Evolutionary conservation across 495 filamentous ascomycete genomes (phyloP).

Genomic region (Talaromyces ruber): DNA sequence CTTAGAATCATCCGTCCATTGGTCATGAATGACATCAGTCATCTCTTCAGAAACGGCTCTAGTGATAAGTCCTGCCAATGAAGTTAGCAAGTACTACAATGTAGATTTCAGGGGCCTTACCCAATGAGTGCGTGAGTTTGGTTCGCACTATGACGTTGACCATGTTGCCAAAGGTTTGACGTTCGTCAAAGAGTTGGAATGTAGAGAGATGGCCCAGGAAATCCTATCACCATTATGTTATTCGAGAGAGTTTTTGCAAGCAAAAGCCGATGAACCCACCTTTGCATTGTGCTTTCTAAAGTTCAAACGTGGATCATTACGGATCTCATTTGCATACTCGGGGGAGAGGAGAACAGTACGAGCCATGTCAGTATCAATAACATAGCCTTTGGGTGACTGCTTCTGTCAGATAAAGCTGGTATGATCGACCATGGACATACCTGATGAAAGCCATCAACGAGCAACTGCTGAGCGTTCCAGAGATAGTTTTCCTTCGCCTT

Average conservation of each 20-base stretch:
- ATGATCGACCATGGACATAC: neutral
- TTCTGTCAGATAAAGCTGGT: neutral
- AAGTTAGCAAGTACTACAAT: neutral
- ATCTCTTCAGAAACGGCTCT: constrained; percentile 20
- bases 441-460: constrained; percentile 3
- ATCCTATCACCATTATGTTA: neutral
- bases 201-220: constrained; percentile 31
- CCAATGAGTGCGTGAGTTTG: constrained; percentile 39
- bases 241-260: neutral
- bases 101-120: neutral
- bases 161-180: neutral
- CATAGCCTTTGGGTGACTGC: constrained; percentile 2
- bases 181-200: constrained; percentile 32
- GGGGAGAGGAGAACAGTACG: constrained; percentile 2
- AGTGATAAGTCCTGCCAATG: constrained; percentile 1
- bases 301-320: neutral
- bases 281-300: neutral
- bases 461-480: neutral
- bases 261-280: neutral
- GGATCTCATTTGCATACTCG: constrained; percentile 4
- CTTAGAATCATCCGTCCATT: constrained; percentile 16
- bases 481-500: constrained; percentile 1
- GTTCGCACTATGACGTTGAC: constrained; percentile 32
- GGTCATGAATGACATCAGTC: constrained; percentile 17
- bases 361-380: constrained; percentile 1